Evolutionary conservation across 2,329 filamentous ascomycete genomes (phyloP).

Genomic region (Trichophaea hybrida): DNA sequence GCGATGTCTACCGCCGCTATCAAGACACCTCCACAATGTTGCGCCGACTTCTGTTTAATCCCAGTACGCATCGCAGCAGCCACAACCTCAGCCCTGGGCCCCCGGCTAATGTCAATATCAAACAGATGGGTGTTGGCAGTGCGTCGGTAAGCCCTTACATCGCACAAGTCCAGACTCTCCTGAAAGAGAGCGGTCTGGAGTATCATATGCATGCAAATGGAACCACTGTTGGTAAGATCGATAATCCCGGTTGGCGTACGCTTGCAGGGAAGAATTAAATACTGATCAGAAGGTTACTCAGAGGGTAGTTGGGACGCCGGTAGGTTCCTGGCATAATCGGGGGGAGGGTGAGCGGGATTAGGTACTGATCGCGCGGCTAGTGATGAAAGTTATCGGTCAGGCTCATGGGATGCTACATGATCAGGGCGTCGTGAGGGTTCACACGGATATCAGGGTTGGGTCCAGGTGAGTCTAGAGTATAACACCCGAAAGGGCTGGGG

Average conservation of each 20-base stretch:
- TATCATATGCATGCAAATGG: slow-evolving; percentile 89
- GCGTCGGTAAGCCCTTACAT: slow-evolving; percentile 70
- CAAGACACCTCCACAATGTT: slow-evolving; percentile 56
- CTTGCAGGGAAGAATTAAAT: neutral
- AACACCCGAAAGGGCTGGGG: neutral
- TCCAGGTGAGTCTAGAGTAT: slow-evolving; percentile 43
- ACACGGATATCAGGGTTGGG: slow-evolving; percentile 77
- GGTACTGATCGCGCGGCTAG: slow-evolving; percentile 29
- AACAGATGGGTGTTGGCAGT: slow-evolving; percentile 61
- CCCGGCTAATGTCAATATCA: neutral
- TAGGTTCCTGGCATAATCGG: slow-evolving; percentile 39
- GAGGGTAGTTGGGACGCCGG: neutral
- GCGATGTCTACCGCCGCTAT: neutral
- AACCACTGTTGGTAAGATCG: slow-evolving; percentile 71
- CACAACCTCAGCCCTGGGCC: neutral
- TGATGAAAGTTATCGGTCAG: slow-evolving; percentile 74
- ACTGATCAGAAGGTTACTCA: neutral
- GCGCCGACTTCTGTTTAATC: slow-evolving; percentile 82
- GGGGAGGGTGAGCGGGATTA: slow-evolving; percentile 88
- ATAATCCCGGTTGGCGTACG: slow-evolving; percentile 1
- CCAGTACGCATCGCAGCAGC: slow-evolving; percentile 44
- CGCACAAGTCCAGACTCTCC: slow-evolving; percentile 71
- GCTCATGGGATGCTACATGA: slow-evolving; percentile 65
- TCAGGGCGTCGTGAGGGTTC: slow-evolving; percentile 65
- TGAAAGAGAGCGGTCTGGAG: slow-evolving; percentile 64